These are phyloP conservation scores for Mimosa bimucronata DNA, from an alignment of 306 rosid species.

Conservation along the genomic window DNA sequence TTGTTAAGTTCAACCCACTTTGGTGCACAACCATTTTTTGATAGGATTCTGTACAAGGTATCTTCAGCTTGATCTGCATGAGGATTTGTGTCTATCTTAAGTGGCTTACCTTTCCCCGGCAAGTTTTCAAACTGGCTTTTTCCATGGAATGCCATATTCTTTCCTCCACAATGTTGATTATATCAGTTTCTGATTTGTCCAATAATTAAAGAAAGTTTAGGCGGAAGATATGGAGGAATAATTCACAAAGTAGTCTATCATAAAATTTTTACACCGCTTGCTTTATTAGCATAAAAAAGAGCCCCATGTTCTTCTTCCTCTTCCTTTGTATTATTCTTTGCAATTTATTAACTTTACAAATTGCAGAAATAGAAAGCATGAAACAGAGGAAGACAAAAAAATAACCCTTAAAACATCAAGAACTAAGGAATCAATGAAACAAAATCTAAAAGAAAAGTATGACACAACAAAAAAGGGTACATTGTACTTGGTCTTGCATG, in stretches of 20 bases:
- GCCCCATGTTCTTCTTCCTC: background rate
- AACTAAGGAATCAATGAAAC: background rate
- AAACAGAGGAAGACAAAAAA: background rate
- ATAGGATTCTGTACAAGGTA: conserved; percentile 74
- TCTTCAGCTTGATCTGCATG: conserved; percentile 95
- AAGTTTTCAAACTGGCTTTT: conserved; percentile 84
- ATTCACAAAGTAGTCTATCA: conserved; percentile 8
- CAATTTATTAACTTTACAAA: background rate
- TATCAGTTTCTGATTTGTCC: conserved; percentile 84
- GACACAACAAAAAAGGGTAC: background rate
- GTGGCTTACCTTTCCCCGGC: conserved; percentile 92
- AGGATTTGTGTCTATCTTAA: conserved; percentile 68
- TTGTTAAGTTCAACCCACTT: conserved; percentile 95
- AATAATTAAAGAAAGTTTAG: conserved; percentile 9
- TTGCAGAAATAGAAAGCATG: background rate
- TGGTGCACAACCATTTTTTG: conserved; percentile 81
- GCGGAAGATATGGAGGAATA: conserved; percentile 9
- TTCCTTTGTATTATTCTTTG: background rate
- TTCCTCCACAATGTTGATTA: too few relatives aligned
- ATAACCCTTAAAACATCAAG: background rate
- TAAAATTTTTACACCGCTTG: conserved; percentile 11
- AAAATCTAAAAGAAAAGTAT: background rate
- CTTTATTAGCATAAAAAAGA: conserved; percentile 3
- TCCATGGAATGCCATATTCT: too few relatives aligned
- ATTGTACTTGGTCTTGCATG: background rate